These are phyloP conservation scores for Dovyalis caffra DNA, from an alignment of 345 rosid species.

Conservation along the genomic window DNA sequence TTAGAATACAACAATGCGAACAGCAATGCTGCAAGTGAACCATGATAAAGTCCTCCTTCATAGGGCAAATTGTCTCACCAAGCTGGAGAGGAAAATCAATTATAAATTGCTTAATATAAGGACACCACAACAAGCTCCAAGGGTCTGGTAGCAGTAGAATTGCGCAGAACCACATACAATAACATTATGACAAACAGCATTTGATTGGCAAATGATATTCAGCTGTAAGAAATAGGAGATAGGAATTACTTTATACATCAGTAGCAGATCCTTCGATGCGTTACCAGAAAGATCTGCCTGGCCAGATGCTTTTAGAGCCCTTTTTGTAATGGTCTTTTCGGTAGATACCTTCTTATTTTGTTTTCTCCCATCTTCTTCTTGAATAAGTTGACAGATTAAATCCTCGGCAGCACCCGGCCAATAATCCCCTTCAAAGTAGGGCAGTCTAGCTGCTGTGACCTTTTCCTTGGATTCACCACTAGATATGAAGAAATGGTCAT, in stretches of 20 bases:
- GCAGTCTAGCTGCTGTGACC: constrained; percentile 97
- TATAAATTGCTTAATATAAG: neutral
- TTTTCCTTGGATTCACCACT: constrained; percentile 85
- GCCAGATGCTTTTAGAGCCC: constrained; percentile 97
- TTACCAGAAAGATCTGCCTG: constrained; percentile 88
- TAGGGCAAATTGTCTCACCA: constrained; percentile 95
- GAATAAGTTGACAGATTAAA: constrained; percentile 78
- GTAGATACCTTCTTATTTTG: constrained; percentile 76
- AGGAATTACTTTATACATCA: constrained; percentile 85
- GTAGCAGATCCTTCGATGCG: constrained; percentile 83
- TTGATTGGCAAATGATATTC: neutral
- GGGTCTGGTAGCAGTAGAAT: neutral
- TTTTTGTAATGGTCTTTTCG: constrained; percentile 87
- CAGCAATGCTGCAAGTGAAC: constrained; percentile 96
- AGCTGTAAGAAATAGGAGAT: constrained; percentile 9
- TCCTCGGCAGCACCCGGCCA: constrained; percentile 99
- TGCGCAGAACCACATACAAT: neutral
- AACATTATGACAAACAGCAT: constrained; percentile 1
- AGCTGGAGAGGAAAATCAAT: constrained; percentile 51
- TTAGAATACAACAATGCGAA: constrained; percentile 79
- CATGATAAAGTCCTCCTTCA: constrained; percentile 99
- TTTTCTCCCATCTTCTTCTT: constrained; percentile 95
- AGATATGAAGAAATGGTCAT: constrained; percentile 87
- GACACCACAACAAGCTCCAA: neutral
- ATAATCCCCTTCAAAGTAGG: constrained; percentile 99